Evolutionary conservation across 140 eudicot species (phyloP).

Genomic region (Oenanthe javanica): DNA sequence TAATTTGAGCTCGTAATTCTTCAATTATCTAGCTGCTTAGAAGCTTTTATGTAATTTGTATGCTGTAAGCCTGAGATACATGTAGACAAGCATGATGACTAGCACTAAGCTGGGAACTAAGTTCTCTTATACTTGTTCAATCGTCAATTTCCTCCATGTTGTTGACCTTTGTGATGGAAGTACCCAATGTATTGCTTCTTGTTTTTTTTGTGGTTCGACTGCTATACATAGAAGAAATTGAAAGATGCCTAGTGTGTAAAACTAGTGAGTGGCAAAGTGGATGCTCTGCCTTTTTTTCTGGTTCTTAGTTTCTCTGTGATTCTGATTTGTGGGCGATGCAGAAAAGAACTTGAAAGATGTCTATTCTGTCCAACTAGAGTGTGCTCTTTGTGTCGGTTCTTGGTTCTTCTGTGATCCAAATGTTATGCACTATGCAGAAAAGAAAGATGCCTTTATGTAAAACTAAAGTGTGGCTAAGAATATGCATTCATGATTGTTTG

Average conservation of each 20-base stretch:
- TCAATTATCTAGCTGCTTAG: neutral
- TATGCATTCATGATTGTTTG: neutral
- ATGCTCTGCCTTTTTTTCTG: neutral
- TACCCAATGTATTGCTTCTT: neutral
- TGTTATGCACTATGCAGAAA: neutral
- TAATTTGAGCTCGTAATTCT: neutral
- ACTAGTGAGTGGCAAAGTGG: neutral
- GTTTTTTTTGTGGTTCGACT: neutral
- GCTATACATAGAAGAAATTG: neutral
- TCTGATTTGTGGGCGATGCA: neutral
- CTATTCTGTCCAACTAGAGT: neutral
- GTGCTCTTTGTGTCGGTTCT: neutral
- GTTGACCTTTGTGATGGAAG: neutral
- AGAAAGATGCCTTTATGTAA: neutral
- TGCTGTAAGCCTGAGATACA: neutral
- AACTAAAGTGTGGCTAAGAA: neutral
- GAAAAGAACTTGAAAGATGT: neutral
- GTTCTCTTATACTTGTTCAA: neutral
- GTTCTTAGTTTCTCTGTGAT: neutral
- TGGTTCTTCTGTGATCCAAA: neutral
- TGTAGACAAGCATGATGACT: neutral
- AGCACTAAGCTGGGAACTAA: neutral
- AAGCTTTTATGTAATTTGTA: neutral
- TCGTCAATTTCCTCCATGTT: neutral
- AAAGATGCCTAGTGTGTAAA: neutral